Evolutionary conservation across 1,284 basidiomycete genomes (phyloP), one percentile per base, ranked within the genome.

Genomic region (Irpex sp.): DNA sequence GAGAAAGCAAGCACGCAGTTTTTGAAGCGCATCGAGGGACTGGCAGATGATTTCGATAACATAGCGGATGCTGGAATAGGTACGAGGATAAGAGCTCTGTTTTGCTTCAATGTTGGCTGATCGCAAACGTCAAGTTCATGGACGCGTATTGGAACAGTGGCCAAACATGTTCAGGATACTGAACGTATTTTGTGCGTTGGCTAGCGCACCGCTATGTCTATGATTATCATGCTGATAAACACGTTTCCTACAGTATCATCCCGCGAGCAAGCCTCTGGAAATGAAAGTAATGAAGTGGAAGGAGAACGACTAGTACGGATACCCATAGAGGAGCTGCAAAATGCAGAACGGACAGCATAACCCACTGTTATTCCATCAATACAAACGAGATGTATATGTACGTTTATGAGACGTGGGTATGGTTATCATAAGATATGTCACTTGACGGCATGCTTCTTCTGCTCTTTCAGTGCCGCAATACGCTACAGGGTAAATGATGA

Each of bases 141-240:
- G 89, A 9, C 82, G 89, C 68, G 89, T 91, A 1, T 78, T 90
- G 21, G 84, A 85, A 64, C 88, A 91, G 65, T 91, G 90, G 89
- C 86, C 88, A 12, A 84, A 82, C 68, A 91, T 91, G 90, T 91
- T 91, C 68, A 80, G 85, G 63, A 89, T 90, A 58, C 75, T 91
- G 58, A 81, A 76, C 62, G 74, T 86, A 61, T 90, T 89, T 69
- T 67, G 89, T 91, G 68, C 67, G 85, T 90, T 33, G 28, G 28
- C 28, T 33, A 89, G 69, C 67, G 89, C 91, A 68, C 67, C 84
- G 65, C 45, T 0, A 14, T 33, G 36, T 8, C 12, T 21, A 10
- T 9, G 36, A 9, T 9, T 18, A 56, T 35, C 21, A 49, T 21
- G 8, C 45, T 47, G 58, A 18, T 18, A 23, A 21, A 21, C 48